phyloP scores from a whole-genome alignment of 257 asterid species.

The Linderniella brevidens region DNA sequence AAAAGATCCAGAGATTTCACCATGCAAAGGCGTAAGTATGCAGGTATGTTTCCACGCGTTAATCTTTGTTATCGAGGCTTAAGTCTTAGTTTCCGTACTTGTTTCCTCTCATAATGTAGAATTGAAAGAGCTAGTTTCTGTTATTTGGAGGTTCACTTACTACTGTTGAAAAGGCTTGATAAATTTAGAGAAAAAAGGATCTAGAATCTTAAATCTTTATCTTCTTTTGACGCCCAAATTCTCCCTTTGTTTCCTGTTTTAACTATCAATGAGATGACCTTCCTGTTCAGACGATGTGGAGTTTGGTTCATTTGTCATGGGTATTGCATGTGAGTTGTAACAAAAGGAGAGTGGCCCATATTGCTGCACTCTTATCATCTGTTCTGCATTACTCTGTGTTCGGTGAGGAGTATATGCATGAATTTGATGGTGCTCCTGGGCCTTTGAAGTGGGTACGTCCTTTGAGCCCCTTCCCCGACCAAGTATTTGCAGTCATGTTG shows the following conservation, averaged over 20 bases:
- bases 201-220: not conserved
- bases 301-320: slow-evolving; percentile 82
- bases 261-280: slow-evolving; percentile 3
- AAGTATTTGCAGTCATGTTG: not conserved
- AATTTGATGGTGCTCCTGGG: slow-evolving; percentile 41
- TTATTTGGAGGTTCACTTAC: too few species aligned
- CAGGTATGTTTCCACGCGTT: slow-evolving; percentile 22
- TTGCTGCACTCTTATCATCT: slow-evolving; percentile 85
- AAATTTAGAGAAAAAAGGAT: not conserved
- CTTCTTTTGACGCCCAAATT: not conserved
- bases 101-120: too few species aligned
- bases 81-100: not conserved
- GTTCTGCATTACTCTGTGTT: slow-evolving; percentile 74
- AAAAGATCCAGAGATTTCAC: slow-evolving; percentile 17
- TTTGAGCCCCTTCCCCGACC: slow-evolving; percentile 9
- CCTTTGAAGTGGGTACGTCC: slow-evolving; percentile 80
- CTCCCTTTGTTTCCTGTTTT: slow-evolving; percentile 2
- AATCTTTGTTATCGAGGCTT: not conserved
- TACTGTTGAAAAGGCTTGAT: too few species aligned
- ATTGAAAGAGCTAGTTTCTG: too few species aligned
- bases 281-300: slow-evolving; percentile 66
- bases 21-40: slow-evolving; percentile 27
- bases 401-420: slow-evolving; percentile 60
- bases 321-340: slow-evolving; percentile 79
- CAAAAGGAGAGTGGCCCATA: slow-evolving; percentile 91